Percentiles rank a stretch among this genome's conserved stretches.
Conservation (phyloP, 116 monocot genomes). For the Posidonia oceanica region DNA sequence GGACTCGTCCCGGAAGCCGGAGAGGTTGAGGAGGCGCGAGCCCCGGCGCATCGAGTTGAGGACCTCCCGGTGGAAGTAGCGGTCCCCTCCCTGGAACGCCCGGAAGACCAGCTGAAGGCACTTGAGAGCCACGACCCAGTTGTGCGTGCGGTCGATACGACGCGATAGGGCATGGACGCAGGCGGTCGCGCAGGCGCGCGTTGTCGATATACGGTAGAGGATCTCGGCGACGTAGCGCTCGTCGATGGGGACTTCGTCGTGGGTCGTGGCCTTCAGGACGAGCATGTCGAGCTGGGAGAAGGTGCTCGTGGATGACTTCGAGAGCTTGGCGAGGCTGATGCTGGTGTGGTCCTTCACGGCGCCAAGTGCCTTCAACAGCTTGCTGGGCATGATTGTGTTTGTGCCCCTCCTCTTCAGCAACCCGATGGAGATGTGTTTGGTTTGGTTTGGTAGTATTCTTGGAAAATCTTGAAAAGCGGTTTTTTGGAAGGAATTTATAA, state of each 20-base stretch:
- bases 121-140: conserved; percentile 68
- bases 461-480: too few species aligned
- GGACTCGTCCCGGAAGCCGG: conserved; percentile 26
- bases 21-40: conserved; percentile 41
- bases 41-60: conserved; percentile 10
- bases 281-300: conserved; percentile 40
- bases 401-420: background rate
- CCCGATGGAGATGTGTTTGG: too few species aligned
- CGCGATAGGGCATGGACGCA: conserved; percentile 26
- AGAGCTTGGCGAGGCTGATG: conserved; percentile 44
- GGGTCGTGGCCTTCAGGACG: conserved; percentile 62
- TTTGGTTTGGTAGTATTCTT: too few species aligned
- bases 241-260: conserved; percentile 36
- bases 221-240: conserved; percentile 21
- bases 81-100: conserved; percentile 24
- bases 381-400: conserved; percentile 40
- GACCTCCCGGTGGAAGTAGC: conserved; percentile 32
- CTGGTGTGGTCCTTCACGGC: conserved; percentile 65
- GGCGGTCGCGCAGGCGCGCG: conserved; percentile 18
- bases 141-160: conserved; percentile 44
- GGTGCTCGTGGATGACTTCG: conserved; percentile 2
- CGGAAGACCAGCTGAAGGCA: conserved; percentile 34
- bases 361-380: conserved; percentile 37
- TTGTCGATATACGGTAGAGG: conserved; percentile 27
- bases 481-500: too few species aligned